Base-by-base conservation (phyloP, 2,329 filamentous ascomycete species). In the Colletotrichum costaricense region DNA sequence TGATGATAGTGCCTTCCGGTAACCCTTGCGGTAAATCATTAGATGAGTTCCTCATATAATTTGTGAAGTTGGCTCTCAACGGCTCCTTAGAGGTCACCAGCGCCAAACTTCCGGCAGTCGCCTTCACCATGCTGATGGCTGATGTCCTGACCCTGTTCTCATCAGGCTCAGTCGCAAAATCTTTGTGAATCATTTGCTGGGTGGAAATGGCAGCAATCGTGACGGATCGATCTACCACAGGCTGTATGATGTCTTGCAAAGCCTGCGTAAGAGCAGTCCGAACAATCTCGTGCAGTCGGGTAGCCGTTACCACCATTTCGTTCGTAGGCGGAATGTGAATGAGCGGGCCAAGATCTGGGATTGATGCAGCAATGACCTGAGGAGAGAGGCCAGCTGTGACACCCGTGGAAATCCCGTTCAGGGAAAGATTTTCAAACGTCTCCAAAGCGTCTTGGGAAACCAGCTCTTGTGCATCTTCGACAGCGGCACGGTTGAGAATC, bases 21-120 rank as follows among this genome's bases (percentile, higher is more conserved):
- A 99, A 89, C 19, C 94, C 94, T 66, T 94, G 93, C 67, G 94
- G 92, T 49, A 97, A 89, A 49, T 92, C 91, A 62, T 84, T 86
- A 3, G 91, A 88, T n/a, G 92, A 82, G 62, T 88, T 88, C 65
- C 97, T 93, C 82, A 99, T 95, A 80, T 98, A 97, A 83, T 98
- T 99, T 67, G 94, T 97, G 83, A 99, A 97, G 84, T 97, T 98
- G 82, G 97, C 97, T 74, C 97, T 92, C 19, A 99, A 88, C 19
- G 97, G 97, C 82, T 99, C 97, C 83, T 98, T 99, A 80, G 95
- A 98, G 4, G 97, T 99, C n/a, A 99, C 97, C 38, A 98, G 89
- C 16, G 97, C 97, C 68, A 99, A 88, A 79, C 95, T 98, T 52
- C 97, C 97, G 28, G 97, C 96, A 30, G 98, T 94, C 63, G 95